Conservation (phyloP, 345 rosid genomes). For the Bruguiera parviflora region DNA sequence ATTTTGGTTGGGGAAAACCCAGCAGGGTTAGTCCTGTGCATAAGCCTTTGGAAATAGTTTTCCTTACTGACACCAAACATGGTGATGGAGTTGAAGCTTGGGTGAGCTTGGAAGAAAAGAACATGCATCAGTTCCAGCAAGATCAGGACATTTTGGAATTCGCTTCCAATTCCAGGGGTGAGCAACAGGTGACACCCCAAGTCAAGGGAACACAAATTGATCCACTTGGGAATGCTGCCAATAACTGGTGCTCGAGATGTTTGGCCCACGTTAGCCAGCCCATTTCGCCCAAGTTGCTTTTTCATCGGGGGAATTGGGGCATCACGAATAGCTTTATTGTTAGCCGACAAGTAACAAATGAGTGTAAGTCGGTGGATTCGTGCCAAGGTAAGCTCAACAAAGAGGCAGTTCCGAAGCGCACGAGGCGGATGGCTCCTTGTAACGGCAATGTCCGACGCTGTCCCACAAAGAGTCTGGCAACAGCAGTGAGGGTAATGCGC, state of each 20-base stretch:
- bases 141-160: slow-evolving; percentile 6
- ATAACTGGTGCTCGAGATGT: not conserved
- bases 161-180: not conserved
- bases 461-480: not conserved
- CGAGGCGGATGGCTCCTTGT: not conserved
- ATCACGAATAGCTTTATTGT: too few species aligned
- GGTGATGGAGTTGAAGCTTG: slow-evolving; percentile 20
- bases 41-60: slow-evolving; percentile 4
- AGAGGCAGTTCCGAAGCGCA: not conserved
- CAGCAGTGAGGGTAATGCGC: not conserved
- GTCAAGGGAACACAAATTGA: not conserved
- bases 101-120: slow-evolving; percentile 17
- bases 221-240: not conserved
- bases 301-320: not conserved
- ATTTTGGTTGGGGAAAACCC: slow-evolving; percentile 22
- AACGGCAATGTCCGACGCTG: not conserved
- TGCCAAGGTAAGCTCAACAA: not conserved
- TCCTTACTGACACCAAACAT: slow-evolving; percentile 10
- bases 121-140: slow-evolving; percentile 12
- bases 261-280: not conserved
- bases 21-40: slow-evolving; percentile 13
- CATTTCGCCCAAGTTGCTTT: not conserved
- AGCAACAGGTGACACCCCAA: not conserved
- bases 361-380: not conserved
- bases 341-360: not conserved